A percentile compares a stretch with the other conserved stretches of the same genome.
phyloP scores from a whole-genome alignment of 2,329 filamentous ascomycete genomes.

The Lachnellula arida region DNA sequence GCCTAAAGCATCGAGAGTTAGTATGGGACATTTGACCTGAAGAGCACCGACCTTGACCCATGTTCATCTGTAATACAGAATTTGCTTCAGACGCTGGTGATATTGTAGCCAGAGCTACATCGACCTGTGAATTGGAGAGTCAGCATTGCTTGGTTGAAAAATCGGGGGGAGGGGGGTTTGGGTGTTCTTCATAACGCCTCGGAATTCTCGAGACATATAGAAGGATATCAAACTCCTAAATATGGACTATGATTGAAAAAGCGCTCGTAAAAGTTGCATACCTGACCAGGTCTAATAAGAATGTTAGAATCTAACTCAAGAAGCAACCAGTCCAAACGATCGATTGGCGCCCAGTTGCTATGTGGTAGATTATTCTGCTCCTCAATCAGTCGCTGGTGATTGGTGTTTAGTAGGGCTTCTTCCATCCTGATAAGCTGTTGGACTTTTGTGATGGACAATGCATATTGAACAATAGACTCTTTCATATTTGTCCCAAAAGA shows the following conservation, averaged over 20 bases:
- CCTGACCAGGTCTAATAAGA: conserved; percentile 48
- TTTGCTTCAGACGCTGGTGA: conserved; percentile 47
- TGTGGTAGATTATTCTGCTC: conserved; percentile 40
- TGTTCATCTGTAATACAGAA: conserved; percentile 61
- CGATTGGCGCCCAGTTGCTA: conserved; percentile 29
- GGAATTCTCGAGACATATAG: neutral
- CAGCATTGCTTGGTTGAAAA: neutral
- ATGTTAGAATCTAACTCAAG: conserved; percentile 63
- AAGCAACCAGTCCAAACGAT: conserved; percentile 58
- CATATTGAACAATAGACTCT: conserved; percentile 37
- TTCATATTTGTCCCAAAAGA: conserved; percentile 36
- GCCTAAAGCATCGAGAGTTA: conserved; percentile 34
- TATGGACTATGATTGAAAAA: no score
- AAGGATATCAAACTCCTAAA: neutral
- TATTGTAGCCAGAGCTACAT: conserved; percentile 58
- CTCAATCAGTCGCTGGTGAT: conserved; percentile 31
- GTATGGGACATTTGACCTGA: neutral
- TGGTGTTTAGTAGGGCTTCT: conserved; percentile 31
- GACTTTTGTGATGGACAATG: conserved; percentile 34
- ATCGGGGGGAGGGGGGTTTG: no score
- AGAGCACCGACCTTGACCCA: conserved; percentile 51
- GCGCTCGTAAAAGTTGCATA: neutral
- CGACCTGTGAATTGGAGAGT: conserved; percentile 41
- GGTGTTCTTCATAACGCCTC: neutral
- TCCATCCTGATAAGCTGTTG: conserved; percentile 42